Evolutionary conservation across 805 yeast genomes (phyloP), one percentile per base, ranked within the genome.

Genomic region (Hanseniaspora nectarophila): DNA sequence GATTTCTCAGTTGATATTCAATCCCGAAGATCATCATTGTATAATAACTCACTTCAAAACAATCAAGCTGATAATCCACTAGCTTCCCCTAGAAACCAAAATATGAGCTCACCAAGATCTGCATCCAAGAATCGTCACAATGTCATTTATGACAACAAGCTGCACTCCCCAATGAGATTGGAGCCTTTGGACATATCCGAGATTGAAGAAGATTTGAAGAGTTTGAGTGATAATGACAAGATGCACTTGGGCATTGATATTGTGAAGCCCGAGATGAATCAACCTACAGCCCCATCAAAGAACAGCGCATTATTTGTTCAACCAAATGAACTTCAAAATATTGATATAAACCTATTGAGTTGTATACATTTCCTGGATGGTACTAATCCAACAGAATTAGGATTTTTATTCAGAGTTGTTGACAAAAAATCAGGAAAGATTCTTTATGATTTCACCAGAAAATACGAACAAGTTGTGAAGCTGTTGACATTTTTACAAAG

Each of bases 381-480:
- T 7, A 12, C 16, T 5, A 28, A 7, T 15, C 13, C 18, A 9
- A 37, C 38, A 12, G 39, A 45, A 21, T 3, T 46, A n/a, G 67
- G 67, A 28, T 72, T 84, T 21, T 71, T 83, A 1, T 72, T 89
- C 51, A 73, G 82, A 16, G 78, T 84, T 4, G 68, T 74, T 43
- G 90, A 84, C 57, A 73, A 80, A 32, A 78, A 73, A 23, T 67
- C 80, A 2, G 69, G 71, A 37, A 79, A 79, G 55, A 86, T 81
- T 58, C 75, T 85, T 70, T 89, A 95, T 82, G 73, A 80, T 58
- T 78, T 86, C 50, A 70, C 78, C 39, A 87, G 87, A 60, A 65
- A 78, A 1, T 74, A 79, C 54, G 67, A 75, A 1, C 82, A 81
- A 58, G 67, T 90, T n/a, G 56, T 70, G 5, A 70, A 73, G 9